Evolutionary conservation across 768 basidiomycete genomes (phyloP).

Genomic region (Kwoniella mangroviensis): DNA sequence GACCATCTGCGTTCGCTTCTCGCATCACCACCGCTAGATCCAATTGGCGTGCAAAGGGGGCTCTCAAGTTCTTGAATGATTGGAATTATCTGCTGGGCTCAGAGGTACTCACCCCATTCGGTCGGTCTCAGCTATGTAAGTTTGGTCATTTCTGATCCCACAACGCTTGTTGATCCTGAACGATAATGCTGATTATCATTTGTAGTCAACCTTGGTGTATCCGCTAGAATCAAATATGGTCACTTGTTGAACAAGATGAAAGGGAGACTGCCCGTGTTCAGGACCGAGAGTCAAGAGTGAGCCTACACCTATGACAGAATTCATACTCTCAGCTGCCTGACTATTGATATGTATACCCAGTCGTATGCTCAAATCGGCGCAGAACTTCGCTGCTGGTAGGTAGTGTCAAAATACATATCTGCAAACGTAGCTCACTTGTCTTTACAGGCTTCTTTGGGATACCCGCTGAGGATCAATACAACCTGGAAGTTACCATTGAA

Average conservation of each 20-base stretch:
- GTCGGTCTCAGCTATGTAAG: conserved; percentile 75
- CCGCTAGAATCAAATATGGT: conserved; percentile 73
- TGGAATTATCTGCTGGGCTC: conserved; percentile 89
- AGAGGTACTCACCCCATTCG: conserved; percentile 86
- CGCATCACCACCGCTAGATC: conserved; percentile 33
- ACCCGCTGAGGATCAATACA: conserved; percentile 70
- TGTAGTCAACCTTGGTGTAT: conserved; percentile 68
- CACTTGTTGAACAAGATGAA: conserved; percentile 75
- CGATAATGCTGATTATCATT: neutral
- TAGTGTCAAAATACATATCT: neutral
- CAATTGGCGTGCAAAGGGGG: conserved; percentile 62
- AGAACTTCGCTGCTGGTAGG: conserved; percentile 65
- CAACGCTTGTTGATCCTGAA: too few species aligned
- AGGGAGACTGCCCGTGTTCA: conserved; percentile 72
- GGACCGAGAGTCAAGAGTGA: conserved; percentile 72
- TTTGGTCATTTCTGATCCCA: neutral
- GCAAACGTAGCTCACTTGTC: neutral
- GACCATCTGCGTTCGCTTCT: conserved; percentile 36
- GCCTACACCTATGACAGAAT: too few species aligned
- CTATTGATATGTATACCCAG: conserved; percentile 49
- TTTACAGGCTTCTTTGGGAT: conserved; percentile 72
- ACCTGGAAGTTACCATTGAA: conserved; percentile 78
- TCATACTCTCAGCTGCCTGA: neutral
- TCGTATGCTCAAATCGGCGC: conserved; percentile 62
- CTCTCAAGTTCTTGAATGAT: conserved; percentile 75